Evolutionary conservation across 345 rosid species (phyloP).

Genomic region (Hypericum perforatum): DNA sequence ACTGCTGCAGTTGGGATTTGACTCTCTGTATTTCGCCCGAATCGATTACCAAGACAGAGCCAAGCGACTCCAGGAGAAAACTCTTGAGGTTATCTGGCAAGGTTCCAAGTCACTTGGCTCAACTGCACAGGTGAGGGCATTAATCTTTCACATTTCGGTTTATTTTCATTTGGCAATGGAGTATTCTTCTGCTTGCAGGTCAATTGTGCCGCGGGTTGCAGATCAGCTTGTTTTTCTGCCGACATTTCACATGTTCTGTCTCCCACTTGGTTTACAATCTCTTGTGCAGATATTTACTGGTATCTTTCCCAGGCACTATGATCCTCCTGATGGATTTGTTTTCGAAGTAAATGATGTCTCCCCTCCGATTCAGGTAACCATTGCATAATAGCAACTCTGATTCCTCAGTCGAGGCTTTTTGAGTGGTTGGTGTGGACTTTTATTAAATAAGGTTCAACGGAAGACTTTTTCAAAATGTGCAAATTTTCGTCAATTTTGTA

Average conservation of each 20-base stretch:
- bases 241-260: not conserved
- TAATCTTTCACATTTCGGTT: constrained; percentile 9
- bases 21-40: constrained; percentile 86
- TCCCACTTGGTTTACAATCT: constrained; percentile 6
- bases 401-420: not conserved
- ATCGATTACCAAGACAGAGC: constrained; percentile 96
- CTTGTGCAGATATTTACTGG: constrained; percentile 77
- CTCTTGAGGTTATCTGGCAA: constrained; percentile 86
- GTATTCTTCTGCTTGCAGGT: constrained; percentile 1
- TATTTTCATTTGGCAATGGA: constrained; percentile 3
- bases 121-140: constrained; percentile 62
- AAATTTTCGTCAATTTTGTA: no score
- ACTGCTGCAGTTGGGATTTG: constrained; percentile 72
- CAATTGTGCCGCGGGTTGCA: not conserved
- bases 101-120: constrained; percentile 87
- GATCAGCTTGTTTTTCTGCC: constrained; percentile 1
- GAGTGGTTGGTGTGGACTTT: no score
- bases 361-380: constrained; percentile 73
- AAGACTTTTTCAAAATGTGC: no score
- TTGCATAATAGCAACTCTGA: constrained; percentile 3
- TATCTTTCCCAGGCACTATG: constrained; percentile 78
- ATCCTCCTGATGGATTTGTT: constrained; percentile 83
- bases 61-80: constrained; percentile 63
- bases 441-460: no score
- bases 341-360: constrained; percentile 87